Evolutionary conservation across 1,139 yeast genomes (phyloP), one percentile per base, ranked within the genome.

Genomic region (Yamadazyma conglobata): DNA sequence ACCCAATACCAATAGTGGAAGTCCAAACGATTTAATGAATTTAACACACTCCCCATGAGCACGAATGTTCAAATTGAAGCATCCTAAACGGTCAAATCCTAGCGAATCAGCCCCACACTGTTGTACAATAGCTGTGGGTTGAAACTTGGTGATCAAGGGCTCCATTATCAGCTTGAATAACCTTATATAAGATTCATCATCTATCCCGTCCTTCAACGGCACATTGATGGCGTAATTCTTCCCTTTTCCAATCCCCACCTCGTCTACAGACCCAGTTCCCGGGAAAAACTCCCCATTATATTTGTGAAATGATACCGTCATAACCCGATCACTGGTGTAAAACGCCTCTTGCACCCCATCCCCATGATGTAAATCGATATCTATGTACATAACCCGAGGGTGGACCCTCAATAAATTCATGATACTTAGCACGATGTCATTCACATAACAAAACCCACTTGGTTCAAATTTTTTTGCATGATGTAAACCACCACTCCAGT

Each of bases 301-400:
- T 56, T 91, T 91, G 64, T 91, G 98, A 70, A 91, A 91, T 5
- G 96, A 86, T 50, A 94, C 86, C 0, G 97, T 91, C 97, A 91
- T 88, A 30, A 91, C 98, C 43, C 97, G 68, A 57, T 91, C 97
- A 4, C 96, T 88, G 8, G 96, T 80, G 58, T 89, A 91, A 52
- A 91, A 91, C 0, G 97, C 97, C 57, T 91, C 97, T 58, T 91
- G 96, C 18, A 91, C 98, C 42, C 97, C 98, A 58, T 91, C 98
- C 35, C 98, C 98, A 52, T 91, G 98, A 55, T 91, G 98, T 14
- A 91, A 87, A 58, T 91, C 98, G 41, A 88, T 91, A 56, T 91
- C 98, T 42, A 91, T 83, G 55, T 91, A 91, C 45, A 91, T 68
- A n/a, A 91, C 97, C 45, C 97, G 72, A 27, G 96, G 95, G 59